Base-by-base conservation (phyloP, 768 basidiomycete species). In the Daedaleopsis nitida region DNA sequence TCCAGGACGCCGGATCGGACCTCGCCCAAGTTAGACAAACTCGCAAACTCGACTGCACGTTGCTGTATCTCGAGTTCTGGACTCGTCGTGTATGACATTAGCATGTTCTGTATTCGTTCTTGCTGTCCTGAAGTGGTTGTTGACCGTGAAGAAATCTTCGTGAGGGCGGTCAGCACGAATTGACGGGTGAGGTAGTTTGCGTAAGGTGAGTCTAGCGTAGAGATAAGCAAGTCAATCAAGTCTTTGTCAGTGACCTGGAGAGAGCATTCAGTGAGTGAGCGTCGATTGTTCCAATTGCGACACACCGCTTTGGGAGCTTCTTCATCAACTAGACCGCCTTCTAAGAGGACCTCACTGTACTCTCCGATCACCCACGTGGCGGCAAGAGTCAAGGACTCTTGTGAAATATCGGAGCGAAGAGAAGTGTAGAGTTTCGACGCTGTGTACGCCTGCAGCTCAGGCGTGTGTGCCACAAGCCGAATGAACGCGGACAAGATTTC, bases 361-460 rank as follows among this genome's bases (percentile, higher is more conserved):
- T 99, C 97, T 47, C 97, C 97, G 56, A 98, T 86, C 43, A 98
- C 80, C 97, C 97, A 99, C 4, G 96, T 90, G 1, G 94, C 89
- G 5, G 92, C 89, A 14, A 99, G 79, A 0, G 97, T 97, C 35
- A 99, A 78, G 8, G 94, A 94, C 68, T 99, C 97, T 71, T 98
- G 97, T 3, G 97, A 98, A 27, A 98, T 89, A 73, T 99, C 97
- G 0, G 84, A 82, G 60, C 86, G 89, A 21, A 99, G 84, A 6
- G 96, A 91, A 4, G 87, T 81, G 72, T 93, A 98, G 11, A 99
- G 77, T 69, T 92, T 92, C 55, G 94, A 96, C 6, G 94, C 86
- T 1, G 95, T 97, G 74, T 99, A 98, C 3, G 88, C 87, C 75
- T 99, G 97, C 21, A 99, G 80, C 72, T 99, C 97, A 0, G 96